A percentile compares a stretch with the other conserved stretches of the same genome.
Evolutionary conservation across 148 eudicot species (phyloP).

Genomic region (Rhododendron kiyosumense): DNA sequence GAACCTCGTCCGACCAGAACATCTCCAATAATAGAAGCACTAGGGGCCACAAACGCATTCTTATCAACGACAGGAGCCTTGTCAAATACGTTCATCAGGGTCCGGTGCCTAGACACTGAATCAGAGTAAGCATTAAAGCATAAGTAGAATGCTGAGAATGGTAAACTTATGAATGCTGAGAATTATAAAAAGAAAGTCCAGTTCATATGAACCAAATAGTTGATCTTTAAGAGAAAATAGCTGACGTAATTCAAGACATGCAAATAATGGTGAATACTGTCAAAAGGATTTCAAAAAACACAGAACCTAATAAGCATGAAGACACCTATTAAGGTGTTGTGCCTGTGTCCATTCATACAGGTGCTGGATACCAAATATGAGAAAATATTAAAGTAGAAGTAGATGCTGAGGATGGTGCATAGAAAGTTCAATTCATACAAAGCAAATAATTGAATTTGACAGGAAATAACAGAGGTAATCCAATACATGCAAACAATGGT

Average conservation of each 20-base stretch:
- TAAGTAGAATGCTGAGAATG: not conserved
- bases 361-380: not conserved
- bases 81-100: slow-evolving; percentile 71
- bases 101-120: slow-evolving; percentile 78
- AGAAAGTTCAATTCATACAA: not conserved
- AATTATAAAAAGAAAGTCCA: not conserved
- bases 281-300: not conserved
- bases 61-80: slow-evolving; percentile 76
- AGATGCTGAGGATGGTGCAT: not conserved
- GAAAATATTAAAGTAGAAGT: not conserved
- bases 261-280: not conserved
- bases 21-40: slow-evolving; percentile 84
- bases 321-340: not conserved
- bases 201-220: not conserved
- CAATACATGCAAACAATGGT: not conserved
- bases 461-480: not conserved
- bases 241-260: not conserved
- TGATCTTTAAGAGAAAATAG: not conserved
- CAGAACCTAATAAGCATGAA: not conserved
- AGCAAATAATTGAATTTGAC: not conserved
- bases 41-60: slow-evolving; percentile 84
- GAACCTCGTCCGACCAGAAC: slow-evolving; percentile 66
- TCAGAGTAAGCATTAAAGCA: not conserved
- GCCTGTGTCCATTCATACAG: not conserved
- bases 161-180: too few species aligned